Conservation (phyloP, 352 stramenopile species). For the Globisporangium abappressorium region DNA sequence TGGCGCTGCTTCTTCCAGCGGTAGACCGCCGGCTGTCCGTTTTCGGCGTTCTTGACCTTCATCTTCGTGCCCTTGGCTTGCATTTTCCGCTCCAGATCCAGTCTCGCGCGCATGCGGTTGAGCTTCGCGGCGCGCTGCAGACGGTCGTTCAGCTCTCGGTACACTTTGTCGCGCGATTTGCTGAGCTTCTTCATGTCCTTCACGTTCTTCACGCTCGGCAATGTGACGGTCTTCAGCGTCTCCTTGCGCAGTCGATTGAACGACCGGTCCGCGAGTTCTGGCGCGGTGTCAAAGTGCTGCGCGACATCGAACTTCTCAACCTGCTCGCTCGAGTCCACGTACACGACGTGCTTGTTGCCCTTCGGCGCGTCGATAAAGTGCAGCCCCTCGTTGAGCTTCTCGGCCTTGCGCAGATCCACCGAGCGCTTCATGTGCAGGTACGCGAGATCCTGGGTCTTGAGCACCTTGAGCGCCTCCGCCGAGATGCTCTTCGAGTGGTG, state of each 20-base stretch:
- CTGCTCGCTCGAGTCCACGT: constrained; percentile 86
- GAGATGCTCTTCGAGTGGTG: constrained; percentile 57
- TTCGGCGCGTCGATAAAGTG: constrained; percentile 79
- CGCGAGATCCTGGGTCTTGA: constrained; percentile 97
- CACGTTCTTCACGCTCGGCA: constrained; percentile 27
- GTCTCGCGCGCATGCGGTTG: constrained; percentile 60
- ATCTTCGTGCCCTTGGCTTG: constrained; percentile 80
- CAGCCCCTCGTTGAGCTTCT: constrained; percentile 70
- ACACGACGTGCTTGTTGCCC: constrained; percentile 92
- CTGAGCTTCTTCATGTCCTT: constrained; percentile 55
- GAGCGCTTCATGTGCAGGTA: constrained; percentile 91
- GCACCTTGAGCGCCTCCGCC: constrained; percentile 77
- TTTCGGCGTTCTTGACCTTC: constrained; percentile 72
- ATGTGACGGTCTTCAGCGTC: constrained; percentile 44
- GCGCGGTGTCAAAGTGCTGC: constrained; percentile 89
- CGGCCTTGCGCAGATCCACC: constrained; percentile 73
- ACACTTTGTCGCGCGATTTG: constrained; percentile 60
- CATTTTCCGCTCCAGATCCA: constrained; percentile 83
- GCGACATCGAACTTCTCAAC: constrained; percentile 88
- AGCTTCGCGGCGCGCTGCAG: constrained; percentile 71
- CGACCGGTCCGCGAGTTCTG: constrained; percentile 62
- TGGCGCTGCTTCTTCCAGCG: constrained; percentile 88
- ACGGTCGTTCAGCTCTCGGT: constrained; percentile 65
- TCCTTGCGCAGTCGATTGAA: constrained; percentile 74
- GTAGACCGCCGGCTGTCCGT: constrained; percentile 78